phyloP scores from a whole-genome alignment of 495 filamentous ascomycete species.

The Lineolata rhizophorae region DNA sequence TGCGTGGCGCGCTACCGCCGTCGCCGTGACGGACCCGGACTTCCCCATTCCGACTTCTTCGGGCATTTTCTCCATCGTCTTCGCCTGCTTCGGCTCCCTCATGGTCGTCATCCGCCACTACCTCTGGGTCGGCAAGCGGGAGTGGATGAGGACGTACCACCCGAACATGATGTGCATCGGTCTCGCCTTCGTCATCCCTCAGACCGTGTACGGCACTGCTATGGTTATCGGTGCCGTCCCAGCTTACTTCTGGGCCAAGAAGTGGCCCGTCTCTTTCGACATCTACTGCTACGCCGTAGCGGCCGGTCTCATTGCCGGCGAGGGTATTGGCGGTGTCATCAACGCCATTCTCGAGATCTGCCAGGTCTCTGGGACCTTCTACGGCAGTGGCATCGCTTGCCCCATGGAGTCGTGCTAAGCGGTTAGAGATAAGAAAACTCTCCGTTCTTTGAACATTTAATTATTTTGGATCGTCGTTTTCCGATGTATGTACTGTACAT shows the following conservation, averaged over 20 bases:
- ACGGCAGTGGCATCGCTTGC: background rate
- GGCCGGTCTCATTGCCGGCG: slow-evolving; percentile 45
- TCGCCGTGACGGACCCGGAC: slow-evolving; percentile 36
- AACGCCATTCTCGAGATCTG: slow-evolving; percentile 31
- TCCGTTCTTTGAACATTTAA: no score
- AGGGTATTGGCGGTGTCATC: slow-evolving; percentile 42
- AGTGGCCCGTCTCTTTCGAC: slow-evolving; percentile 30
- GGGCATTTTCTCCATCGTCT: slow-evolving; percentile 33
- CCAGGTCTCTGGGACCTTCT: background rate
- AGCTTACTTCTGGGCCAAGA: slow-evolving; percentile 36
- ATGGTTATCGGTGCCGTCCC: slow-evolving; percentile 33
- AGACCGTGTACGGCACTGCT: slow-evolving; percentile 31
- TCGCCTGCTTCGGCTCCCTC: slow-evolving; percentile 25
- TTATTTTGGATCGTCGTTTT: no score
- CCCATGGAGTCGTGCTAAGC: background rate
- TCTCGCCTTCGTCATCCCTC: slow-evolving; percentile 38
- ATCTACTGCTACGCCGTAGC: slow-evolving; percentile 43
- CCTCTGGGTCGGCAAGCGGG: slow-evolving; percentile 28
- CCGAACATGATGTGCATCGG: slow-evolving; percentile 49
- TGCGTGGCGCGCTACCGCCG: slow-evolving; percentile 42
- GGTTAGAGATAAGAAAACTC: no score
- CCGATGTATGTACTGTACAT: no score
- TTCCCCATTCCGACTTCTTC: slow-evolving; percentile 33
- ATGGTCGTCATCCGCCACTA: slow-evolving; percentile 34
- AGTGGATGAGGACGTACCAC: slow-evolving; percentile 33